Percentiles rank a stretch among this genome's conserved stretches.
These are phyloP conservation scores for Populus tomentosa DNA, from an alignment of 441 rosid species.

Conservation along the genomic window DNA sequence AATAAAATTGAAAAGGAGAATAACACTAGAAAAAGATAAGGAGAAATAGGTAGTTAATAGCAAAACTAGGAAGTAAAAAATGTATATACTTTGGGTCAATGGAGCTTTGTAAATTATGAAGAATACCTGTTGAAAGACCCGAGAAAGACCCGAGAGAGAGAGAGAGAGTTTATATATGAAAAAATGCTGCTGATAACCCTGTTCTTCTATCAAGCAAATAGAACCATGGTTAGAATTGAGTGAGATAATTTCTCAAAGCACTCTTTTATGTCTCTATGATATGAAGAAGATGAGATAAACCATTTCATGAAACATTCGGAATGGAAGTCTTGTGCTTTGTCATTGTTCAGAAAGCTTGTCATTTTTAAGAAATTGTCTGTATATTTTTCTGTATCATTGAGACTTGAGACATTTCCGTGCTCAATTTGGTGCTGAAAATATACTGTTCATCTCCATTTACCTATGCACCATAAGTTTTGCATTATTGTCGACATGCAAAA, in stretches of 20 bases:
- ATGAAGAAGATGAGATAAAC: neutral
- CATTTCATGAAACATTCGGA: neutral
- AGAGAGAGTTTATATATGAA: neutral
- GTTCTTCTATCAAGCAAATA: neutral
- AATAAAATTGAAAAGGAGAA: neutral
- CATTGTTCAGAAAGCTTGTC: neutral
- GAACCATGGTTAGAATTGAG: neutral
- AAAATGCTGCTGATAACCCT: neutral
- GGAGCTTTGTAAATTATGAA: neutral
- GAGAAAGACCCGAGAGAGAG: too few relatives aligned
- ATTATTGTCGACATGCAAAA: neutral
- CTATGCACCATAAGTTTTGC: neutral
- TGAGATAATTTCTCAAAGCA: neutral
- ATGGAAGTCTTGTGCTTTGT: neutral
- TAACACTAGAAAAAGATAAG: neutral
- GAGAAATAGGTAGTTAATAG: neutral
- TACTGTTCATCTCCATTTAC: neutral
- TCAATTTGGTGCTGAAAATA: neutral
- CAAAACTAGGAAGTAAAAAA: neutral
- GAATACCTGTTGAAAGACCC: neutral
- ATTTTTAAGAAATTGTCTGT: neutral
- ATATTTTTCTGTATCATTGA: neutral
- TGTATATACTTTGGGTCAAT: neutral
- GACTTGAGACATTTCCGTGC: neutral
- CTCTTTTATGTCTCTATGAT: neutral